These are phyloP conservation scores for Articulospora tetracladia DNA, from an alignment of 495 filamentous ascomycete species.

Conservation along the genomic window DNA sequence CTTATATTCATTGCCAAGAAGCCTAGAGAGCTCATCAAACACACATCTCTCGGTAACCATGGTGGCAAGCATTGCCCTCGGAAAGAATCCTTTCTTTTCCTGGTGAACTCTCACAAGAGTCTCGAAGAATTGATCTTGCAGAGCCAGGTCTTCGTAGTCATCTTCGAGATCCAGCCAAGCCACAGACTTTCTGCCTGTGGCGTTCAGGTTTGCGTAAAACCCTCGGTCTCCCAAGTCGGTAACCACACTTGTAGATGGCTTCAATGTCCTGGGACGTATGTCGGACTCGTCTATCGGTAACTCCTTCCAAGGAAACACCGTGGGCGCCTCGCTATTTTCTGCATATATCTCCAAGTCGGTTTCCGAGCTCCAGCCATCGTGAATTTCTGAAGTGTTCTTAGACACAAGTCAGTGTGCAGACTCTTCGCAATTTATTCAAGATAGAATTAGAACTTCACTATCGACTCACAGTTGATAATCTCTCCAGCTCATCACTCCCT, in stretches of 20 bases:
- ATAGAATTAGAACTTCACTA: too few species aligned
- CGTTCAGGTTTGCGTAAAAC: not conserved
- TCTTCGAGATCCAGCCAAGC: not conserved
- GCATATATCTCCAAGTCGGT: too few species aligned
- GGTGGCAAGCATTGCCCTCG: not conserved
- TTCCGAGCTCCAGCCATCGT: too few species aligned
- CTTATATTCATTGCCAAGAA: not conserved
- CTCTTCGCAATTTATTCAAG: too few species aligned
- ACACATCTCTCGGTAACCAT: constrained; percentile 3
- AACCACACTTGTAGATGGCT: not conserved
- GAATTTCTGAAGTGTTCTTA: too few species aligned
- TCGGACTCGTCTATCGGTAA: too few species aligned
- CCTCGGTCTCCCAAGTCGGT: constrained; percentile 2
- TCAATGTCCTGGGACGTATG: too few species aligned
- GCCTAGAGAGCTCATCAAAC: not conserved
- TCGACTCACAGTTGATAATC: too few species aligned
- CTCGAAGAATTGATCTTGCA: constrained; percentile 6
- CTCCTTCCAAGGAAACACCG: too few species aligned
- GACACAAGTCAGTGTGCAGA: too few species aligned
- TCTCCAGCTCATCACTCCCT: too few species aligned
- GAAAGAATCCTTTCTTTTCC: constrained; percentile 15
- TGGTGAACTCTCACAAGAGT: not conserved
- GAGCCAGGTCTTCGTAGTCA: not conserved
- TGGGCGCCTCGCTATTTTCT: too few species aligned
- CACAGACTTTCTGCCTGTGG: not conserved